A percentile compares a stretch with the other conserved stretches of the same genome.
These are phyloP conservation scores for Vigna trinervia DNA, from an alignment of 306 rosid genomes.

Conservation along the genomic window DNA sequence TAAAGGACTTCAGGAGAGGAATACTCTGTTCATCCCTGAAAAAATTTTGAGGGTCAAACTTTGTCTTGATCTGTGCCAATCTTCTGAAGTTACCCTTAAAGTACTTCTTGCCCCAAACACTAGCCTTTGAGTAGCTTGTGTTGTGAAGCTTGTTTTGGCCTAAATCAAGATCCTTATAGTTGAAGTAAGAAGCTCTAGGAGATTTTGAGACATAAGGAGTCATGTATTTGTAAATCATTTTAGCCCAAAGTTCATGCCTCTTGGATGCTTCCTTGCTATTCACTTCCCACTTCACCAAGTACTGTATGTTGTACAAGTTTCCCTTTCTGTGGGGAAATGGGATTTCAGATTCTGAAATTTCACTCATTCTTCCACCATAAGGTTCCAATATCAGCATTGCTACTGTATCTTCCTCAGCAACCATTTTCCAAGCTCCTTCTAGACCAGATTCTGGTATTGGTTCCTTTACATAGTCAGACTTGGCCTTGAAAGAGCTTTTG, in stretches of 20 bases:
- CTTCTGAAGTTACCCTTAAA: conserved; percentile 48
- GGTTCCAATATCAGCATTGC: conserved; percentile 56
- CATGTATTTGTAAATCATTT: conserved; percentile 46
- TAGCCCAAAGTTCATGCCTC: conserved; percentile 39
- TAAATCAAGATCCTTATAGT: conserved; percentile 57
- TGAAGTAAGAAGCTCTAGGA: conserved; percentile 46
- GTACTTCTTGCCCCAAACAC: conserved; percentile 51
- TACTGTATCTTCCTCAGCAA: conserved; percentile 45
- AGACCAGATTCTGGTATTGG: conserved; percentile 57
- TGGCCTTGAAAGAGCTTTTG: conserved; percentile 65
- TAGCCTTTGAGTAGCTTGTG: conserved; percentile 47
- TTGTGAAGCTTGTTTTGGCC: conserved; percentile 39
- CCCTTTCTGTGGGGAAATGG: conserved; percentile 72
- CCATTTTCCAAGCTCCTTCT: conserved; percentile 56
- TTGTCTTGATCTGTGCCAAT: conserved; percentile 46
- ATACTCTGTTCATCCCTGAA: conserved; percentile 55
- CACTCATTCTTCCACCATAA: conserved; percentile 60
- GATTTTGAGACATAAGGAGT: conserved; percentile 48
- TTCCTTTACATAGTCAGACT: conserved; percentile 58
- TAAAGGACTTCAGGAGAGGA: conserved; percentile 22
- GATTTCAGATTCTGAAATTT: conserved; percentile 51
- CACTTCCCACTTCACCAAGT: conserved; percentile 42
- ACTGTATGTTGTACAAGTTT: conserved; percentile 51
- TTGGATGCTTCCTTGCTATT: conserved; percentile 28
- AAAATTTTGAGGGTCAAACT: conserved; percentile 47